A percentile compares a stretch with the other conserved stretches of the same genome.
These are phyloP conservation scores for Blepharisma japonicum DNA, from an alignment of 73 alveolate species.

Conservation along the genomic window DNA sequence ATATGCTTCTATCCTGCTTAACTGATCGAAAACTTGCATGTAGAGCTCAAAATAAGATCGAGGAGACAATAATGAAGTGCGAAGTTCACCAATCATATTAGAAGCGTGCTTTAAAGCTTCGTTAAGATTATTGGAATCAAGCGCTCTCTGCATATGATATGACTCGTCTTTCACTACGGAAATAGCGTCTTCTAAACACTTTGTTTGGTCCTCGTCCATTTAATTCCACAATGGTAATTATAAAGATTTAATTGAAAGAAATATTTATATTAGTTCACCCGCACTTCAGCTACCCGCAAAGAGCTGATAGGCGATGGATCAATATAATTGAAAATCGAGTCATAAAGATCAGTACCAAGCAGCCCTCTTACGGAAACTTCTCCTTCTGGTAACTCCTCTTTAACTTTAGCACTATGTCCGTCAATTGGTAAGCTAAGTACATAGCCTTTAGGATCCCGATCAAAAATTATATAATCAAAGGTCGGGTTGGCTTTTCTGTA, in stretches of 20 bases:
- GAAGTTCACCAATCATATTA: conserved; percentile 86
- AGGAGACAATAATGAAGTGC: conserved; percentile 35
- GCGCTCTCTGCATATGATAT: conserved; percentile 81
- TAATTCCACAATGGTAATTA: no score
- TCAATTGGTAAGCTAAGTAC: conserved; percentile 17
- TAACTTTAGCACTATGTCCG: neutral
- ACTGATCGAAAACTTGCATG: conserved; percentile 90
- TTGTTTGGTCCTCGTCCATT: conserved; percentile 86
- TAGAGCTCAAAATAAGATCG: conserved; percentile 46
- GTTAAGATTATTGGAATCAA: conserved; percentile 78
- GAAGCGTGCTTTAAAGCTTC: conserved; percentile 93
- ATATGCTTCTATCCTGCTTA: conserved; percentile 77
- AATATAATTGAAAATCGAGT: neutral
- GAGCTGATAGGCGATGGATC: no score
- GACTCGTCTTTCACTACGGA: conserved; percentile 86
- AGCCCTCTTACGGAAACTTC: neutral
- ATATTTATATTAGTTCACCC: no score
- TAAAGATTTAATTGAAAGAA: no score
- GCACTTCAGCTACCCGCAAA: no score
- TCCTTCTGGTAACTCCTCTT: neutral
- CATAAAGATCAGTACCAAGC: neutral
- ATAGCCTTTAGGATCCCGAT: conserved; percentile 24
- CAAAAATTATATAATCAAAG: conserved; percentile 11
- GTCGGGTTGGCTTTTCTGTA: conserved; percentile 5
- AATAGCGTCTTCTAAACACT: conserved; percentile 77